Base-by-base conservation (phyloP, 2,329 filamentous ascomycete species). In the Neonectria ditissima region DNA sequence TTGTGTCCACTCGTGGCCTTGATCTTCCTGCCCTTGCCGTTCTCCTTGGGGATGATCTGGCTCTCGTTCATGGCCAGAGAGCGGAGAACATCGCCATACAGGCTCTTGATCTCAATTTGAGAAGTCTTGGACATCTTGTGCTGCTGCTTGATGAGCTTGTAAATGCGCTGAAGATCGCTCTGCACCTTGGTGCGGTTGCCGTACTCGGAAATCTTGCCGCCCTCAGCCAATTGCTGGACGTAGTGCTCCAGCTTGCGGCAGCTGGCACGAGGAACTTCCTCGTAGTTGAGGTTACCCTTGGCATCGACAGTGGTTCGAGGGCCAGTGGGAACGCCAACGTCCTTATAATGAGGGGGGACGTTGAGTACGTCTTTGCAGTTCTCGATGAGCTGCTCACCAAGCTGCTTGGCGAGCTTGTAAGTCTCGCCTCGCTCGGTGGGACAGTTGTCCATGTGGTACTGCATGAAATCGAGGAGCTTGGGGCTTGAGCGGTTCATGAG, bases 401-500 rank as follows among this genome's bases (percentile, higher is more conserved):
- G 91, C 80, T 96, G 90, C 83, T 99, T 97, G 45, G 96, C 96
- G n/a, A 99, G 89, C 81, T 96, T 88, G 81, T 99, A 99, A 1
- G 96, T 99, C 83, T 99, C 96, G 63, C 96, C 96, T 54, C 95
- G 91, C 76, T 99, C 94, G 0, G 94, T 94, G 1, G 96, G 96
- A 83, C 95, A 98, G 83, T 98, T 96, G 75, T 99, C 96, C 75
- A 99, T 99, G 82, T 99, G 96, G 75, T 99, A 98, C 78, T 99
- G 96, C 96, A 99, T 99, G 81, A 97, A 99, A 73, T 99, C 95
- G 62, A 99, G 87, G 1, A 99, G 89, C 37, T 93, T 91, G 2
- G 96, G 96, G 78, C 98, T 99, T 34, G 96, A 97, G 67, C 96
- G 92, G 84, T 97, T 99, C 96, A 99, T 99, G 81, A 99, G 96